Conservation (phyloP, 352 stramenopile species). For the Elongisporangium prolatum region DNA sequence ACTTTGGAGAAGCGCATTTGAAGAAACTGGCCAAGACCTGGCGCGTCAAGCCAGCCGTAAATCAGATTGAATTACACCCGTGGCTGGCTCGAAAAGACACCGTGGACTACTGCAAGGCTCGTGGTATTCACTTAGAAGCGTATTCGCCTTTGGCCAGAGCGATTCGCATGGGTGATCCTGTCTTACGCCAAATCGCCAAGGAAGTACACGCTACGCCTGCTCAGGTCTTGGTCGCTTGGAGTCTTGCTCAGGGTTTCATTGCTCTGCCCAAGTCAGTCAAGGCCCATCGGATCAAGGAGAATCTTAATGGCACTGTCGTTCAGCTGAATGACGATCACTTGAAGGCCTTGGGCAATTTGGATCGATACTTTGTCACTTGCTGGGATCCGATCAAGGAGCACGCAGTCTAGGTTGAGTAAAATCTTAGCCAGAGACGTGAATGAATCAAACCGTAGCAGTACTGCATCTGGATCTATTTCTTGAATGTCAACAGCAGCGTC, state of each 20-base stretch:
- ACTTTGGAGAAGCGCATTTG: slow-evolving; percentile 77
- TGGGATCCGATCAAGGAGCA: slow-evolving; percentile 57
- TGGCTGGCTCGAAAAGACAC: slow-evolving; percentile 60
- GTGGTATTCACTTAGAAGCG: slow-evolving; percentile 45
- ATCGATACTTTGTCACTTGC: slow-evolving; percentile 43
- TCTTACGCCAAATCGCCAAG: slow-evolving; percentile 30
- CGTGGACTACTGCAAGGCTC: slow-evolving; percentile 48
- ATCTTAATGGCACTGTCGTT: slow-evolving; percentile 32
- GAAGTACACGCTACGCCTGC: slow-evolving; percentile 32
- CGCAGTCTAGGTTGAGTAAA: slow-evolving; percentile 15
- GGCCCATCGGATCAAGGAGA: slow-evolving; percentile 48
- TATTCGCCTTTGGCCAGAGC: slow-evolving; percentile 53
- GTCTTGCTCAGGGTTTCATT: slow-evolving; percentile 51
- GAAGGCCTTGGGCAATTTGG: slow-evolving; percentile 30
- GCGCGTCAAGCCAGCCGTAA: slow-evolving; percentile 53
- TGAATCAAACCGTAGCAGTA: no score
- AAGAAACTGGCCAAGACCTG: slow-evolving; percentile 61
- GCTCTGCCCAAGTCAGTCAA: slow-evolving; percentile 65
- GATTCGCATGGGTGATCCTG: slow-evolving; percentile 28
- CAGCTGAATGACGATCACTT: slow-evolving; percentile 34
- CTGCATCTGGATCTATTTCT: no score
- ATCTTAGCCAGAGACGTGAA: no score
- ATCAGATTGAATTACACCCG: slow-evolving; percentile 80
- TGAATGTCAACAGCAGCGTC: no score
- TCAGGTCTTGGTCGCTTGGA: slow-evolving; percentile 50